Evolutionary conservation across 2,329 filamentous ascomycete genomes (phyloP).

Genomic region (Neopestalotiopsis rosae): DNA sequence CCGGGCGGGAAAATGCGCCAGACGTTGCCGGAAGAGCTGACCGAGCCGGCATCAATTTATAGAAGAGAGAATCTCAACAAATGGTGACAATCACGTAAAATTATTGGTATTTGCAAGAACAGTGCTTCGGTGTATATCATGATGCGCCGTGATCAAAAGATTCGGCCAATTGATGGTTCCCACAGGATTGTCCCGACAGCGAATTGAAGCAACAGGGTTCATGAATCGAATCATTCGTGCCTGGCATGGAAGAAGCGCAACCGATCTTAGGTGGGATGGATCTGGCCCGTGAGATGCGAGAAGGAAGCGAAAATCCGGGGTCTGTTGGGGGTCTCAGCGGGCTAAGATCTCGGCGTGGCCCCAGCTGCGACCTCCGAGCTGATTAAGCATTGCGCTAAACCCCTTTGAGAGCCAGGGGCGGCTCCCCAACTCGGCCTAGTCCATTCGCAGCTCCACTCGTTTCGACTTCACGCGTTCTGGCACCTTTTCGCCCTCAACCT

Average conservation of each 20-base stretch:
- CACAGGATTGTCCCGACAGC: not conserved
- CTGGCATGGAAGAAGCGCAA: not conserved
- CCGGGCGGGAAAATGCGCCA: not conserved
- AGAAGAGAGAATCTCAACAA: not conserved
- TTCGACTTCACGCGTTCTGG: conserved; percentile 17
- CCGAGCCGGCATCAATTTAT: not conserved
- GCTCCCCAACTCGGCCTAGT: conserved; percentile 9
- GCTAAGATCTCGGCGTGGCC: not conserved
- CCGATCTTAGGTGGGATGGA: not conserved
- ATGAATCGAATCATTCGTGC: not conserved
- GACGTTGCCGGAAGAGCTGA: not conserved
- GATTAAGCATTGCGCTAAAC: conserved; percentile 7
- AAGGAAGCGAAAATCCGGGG: conserved; percentile 8
- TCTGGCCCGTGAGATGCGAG: not conserved
- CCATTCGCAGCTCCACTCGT: conserved; percentile 14
- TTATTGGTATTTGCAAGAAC: not conserved
- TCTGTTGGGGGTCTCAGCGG: not conserved
- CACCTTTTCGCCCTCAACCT: conserved; percentile 16
- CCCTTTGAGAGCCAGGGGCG: not conserved
- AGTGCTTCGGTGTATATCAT: not conserved
- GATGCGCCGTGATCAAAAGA: not conserved
- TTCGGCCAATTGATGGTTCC: not conserved
- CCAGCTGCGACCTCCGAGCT: not conserved
- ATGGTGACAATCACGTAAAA: not conserved
- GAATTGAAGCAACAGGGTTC: not conserved